Conservation (phyloP, 352 stramenopile genomes). For the Phytophthora foliorum region DNA sequence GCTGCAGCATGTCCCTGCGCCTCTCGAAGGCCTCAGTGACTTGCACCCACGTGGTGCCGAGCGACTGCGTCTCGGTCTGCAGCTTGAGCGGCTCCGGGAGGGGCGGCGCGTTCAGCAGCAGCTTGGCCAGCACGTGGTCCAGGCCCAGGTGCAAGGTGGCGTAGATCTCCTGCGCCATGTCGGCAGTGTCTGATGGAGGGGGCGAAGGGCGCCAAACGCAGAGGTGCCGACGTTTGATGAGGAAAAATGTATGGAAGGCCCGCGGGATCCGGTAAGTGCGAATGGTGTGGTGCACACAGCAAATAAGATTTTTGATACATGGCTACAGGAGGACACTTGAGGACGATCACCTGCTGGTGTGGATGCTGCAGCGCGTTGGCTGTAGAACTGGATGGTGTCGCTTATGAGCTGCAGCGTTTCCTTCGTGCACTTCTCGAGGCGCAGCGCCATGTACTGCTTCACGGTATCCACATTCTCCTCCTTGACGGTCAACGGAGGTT, state of each 20-base stretch:
- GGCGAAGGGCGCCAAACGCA: not conserved
- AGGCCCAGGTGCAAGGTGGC: conserved; percentile 52
- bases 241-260: conserved; percentile 10
- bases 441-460: conserved; percentile 52
- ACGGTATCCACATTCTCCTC: conserved; percentile 56
- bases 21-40: conserved; percentile 37
- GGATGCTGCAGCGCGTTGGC: conserved; percentile 57
- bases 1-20: conserved; percentile 34
- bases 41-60: conserved; percentile 39
- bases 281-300: not conserved
- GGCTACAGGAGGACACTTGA: too few relatives aligned
- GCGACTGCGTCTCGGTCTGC: conserved; percentile 42
- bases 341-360: too few relatives aligned
- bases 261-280: conserved; percentile 5
- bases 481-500: too few relatives aligned
- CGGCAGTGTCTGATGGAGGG: too few relatives aligned
- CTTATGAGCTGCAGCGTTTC: conserved; percentile 62
- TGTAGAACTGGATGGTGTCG: conserved; percentile 65
- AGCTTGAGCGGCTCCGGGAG: conserved; percentile 40
- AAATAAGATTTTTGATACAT: conserved; percentile 1
- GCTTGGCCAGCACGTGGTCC: conserved; percentile 59
- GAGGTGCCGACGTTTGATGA: not conserved
- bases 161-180: conserved; percentile 41
- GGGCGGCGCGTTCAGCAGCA: conserved; percentile 29
- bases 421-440: conserved; percentile 48